Conservation (phyloP, 306 rosid species). For the Sindora glabra region DNA sequence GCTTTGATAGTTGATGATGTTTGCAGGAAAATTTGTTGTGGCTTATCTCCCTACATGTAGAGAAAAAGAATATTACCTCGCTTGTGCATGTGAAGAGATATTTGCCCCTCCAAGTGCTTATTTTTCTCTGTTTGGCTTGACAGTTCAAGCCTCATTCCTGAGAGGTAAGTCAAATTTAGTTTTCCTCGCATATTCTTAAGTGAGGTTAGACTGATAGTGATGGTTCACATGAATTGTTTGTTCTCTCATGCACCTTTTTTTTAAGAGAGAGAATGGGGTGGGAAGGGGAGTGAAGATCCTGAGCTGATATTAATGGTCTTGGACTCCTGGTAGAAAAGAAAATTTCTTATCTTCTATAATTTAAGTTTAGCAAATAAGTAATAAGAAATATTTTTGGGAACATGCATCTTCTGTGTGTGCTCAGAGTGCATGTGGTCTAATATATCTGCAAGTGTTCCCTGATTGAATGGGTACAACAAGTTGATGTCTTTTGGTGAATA, state of each 20-base stretch:
- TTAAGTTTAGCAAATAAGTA: too few species aligned
- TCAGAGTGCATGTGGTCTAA: too few species aligned
- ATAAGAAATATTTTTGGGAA: too few species aligned
- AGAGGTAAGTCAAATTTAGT: constrained; percentile 48
- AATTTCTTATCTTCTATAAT: too few species aligned
- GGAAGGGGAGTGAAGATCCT: neutral
- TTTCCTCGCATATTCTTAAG: neutral
- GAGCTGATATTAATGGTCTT: too few species aligned
- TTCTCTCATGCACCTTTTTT: neutral
- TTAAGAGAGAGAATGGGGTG: neutral
- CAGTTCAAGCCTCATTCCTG: constrained; percentile 77
- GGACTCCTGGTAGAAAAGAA: too few species aligned
- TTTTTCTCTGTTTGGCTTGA: constrained; percentile 82
- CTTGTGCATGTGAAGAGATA: constrained; percentile 92
- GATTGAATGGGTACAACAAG: neutral
- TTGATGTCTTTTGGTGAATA: too few species aligned
- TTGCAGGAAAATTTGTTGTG: constrained; percentile 74
- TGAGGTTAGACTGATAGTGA: neutral
- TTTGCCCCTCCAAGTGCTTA: constrained; percentile 94
- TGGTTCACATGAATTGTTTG: neutral
- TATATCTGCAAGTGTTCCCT: too few species aligned
- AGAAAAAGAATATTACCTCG: constrained; percentile 91
- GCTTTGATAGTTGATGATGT: constrained; percentile 18
- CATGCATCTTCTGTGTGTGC: too few species aligned
- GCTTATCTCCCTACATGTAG: constrained; percentile 79